A percentile compares a stretch with the other conserved stretches of the same genome.
These are phyloP conservation scores for Krasilnikovozyma curviuscula DNA, from an alignment of 768 basidiomycete species.

Conservation along the genomic window DNA sequence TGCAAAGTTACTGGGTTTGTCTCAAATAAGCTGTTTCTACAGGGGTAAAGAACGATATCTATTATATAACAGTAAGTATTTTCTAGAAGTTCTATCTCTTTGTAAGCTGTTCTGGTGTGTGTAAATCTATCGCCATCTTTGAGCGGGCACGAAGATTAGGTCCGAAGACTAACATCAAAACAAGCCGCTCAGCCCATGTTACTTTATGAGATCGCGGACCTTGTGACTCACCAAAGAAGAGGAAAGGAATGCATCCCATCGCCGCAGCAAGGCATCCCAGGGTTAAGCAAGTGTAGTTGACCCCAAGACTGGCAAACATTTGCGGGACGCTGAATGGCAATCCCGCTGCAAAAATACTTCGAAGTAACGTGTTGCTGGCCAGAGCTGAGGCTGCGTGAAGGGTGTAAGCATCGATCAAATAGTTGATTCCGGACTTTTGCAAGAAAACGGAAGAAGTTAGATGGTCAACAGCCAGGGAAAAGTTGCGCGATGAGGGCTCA, in stretches of 20 bases:
- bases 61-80: too few relatives aligned
- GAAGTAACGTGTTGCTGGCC: conserved; percentile 23
- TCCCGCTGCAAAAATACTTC: conserved; percentile 21
- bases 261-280: conserved; percentile 17
- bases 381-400: conserved; percentile 20
- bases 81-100: too few relatives aligned
- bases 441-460: neutral
- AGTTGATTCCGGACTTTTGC: conserved; percentile 17
- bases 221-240: neutral
- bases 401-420: conserved; percentile 24
- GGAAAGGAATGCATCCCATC: conserved; percentile 9
- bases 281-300: conserved; percentile 20
- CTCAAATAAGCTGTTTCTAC: too few relatives aligned
- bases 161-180: too few relatives aligned
- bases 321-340: conserved; percentile 24
- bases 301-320: conserved; percentile 24
- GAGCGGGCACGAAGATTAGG: too few relatives aligned
- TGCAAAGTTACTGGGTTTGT: too few relatives aligned
- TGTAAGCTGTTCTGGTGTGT: too few relatives aligned
- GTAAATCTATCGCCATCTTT: too few relatives aligned
- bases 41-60: too few relatives aligned
- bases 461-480: neutral
- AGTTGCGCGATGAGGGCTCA: conserved; percentile 1
- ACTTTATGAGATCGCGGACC: too few relatives aligned
- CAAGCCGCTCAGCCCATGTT: too few relatives aligned